Evolutionary conservation across 108 stramenopile species (phyloP).

Genomic region (Chaetoceros tenuissimus): DNA sequence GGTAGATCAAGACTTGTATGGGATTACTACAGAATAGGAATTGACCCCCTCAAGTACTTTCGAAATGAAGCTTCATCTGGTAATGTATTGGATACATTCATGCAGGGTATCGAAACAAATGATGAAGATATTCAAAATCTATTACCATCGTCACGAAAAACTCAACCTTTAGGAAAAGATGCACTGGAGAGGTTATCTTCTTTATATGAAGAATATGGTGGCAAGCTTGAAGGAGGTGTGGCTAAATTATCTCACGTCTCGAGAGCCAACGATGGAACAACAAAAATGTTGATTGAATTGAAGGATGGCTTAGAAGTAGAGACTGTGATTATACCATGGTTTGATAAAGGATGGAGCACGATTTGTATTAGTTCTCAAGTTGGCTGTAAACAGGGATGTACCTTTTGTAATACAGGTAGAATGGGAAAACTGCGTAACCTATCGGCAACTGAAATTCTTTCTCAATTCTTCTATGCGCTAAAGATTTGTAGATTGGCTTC

Average conservation of each 20-base stretch:
- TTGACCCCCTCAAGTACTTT: conserved; percentile 44
- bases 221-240: conserved; percentile 53
- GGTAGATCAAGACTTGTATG: conserved; percentile 56
- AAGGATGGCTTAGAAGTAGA: conserved; percentile 66
- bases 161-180: conserved; percentile 30
- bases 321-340: conserved; percentile 77
- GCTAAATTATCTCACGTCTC: conserved; percentile 46
- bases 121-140: conserved; percentile 8
- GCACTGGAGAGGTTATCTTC: conserved; percentile 30
- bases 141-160: conserved; percentile 43
- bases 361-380: conserved; percentile 78
- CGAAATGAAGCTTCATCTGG: conserved; percentile 2
- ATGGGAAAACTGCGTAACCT: conserved; percentile 76
- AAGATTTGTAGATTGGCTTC: conserved; percentile 40
- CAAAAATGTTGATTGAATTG: conserved; percentile 57
- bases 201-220: conserved; percentile 31
- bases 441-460: conserved; percentile 63
- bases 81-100: not conserved
- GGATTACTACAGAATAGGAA: conserved; percentile 66
- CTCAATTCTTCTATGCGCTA: conserved; percentile 69
- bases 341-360: conserved; percentile 43
- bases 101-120: not conserved
- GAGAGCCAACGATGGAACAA: conserved; percentile 41
- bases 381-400: conserved; percentile 84
- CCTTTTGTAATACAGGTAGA: conserved; percentile 76